A percentile compares a stretch with the other conserved stretches of the same genome.
These are phyloP conservation scores for Coprinopsis sp. DNA, from an alignment of 768 basidiomycete genomes.

Conservation along the genomic window DNA sequence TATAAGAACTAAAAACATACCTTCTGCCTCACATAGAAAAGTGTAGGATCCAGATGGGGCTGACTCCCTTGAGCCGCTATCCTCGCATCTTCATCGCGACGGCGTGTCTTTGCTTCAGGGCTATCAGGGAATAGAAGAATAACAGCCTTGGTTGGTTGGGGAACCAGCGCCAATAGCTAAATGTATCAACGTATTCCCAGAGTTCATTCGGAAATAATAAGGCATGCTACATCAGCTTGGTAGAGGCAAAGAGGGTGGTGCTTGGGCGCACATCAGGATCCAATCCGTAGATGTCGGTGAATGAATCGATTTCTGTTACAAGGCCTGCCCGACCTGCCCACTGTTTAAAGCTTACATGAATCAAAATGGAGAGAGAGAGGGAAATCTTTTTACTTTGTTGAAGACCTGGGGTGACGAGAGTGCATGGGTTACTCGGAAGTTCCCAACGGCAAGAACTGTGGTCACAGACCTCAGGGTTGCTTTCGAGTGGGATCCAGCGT, in stretches of 20 bases:
- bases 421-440: neutral
- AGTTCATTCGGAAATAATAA: neutral
- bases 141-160: slow-evolving; percentile 76
- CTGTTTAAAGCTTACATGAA: slow-evolving; percentile 23
- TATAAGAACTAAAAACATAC: slow-evolving; percentile 32
- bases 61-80: slow-evolving; percentile 41
- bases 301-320: slow-evolving; percentile 41
- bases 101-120: slow-evolving; percentile 41
- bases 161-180: slow-evolving; percentile 67
- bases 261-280: slow-evolving; percentile 51
- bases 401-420: slow-evolving; percentile 33
- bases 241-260: neutral
- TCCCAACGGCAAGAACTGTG: neutral
- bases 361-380: neutral
- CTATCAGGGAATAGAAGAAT: slow-evolving; percentile 78
- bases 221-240: neutral
- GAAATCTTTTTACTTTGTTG: slow-evolving; percentile 32
- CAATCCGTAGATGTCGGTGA: slow-evolving; percentile 70
- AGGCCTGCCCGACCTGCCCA: slow-evolving; percentile 73
- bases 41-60: slow-evolving; percentile 49
- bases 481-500: slow-evolving; percentile 79
- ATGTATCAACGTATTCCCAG: neutral
- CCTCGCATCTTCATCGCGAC: slow-evolving; percentile 55
- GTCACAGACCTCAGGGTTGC: slow-evolving; percentile 50
- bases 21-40: slow-evolving; percentile 91